Conservation (phyloP, 1,284 basidiomycete species). For the Ustilago xerochloae region DNA sequence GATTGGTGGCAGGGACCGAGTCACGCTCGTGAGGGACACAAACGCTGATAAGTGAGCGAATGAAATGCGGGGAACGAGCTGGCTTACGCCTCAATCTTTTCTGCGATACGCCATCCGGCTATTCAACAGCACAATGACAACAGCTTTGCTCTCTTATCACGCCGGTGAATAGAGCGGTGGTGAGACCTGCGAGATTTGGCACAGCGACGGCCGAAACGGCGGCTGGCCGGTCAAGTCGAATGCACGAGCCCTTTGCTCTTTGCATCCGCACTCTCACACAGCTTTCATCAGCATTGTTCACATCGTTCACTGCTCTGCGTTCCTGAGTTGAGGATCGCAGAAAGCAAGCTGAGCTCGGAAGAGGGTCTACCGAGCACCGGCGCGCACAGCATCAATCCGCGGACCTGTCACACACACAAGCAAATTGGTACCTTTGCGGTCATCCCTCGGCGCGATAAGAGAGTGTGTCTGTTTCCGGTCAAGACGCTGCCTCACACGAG, state of each 20-base stretch:
- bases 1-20: slow-evolving; percentile 5
- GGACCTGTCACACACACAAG: neutral
- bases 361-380: slow-evolving; percentile 10
- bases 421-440: slow-evolving; percentile 15
- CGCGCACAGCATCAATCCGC: slow-evolving; percentile 11
- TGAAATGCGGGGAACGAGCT: slow-evolving; percentile 7
- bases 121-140: neutral
- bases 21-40: slow-evolving; percentile 1
- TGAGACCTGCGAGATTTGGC: no score
- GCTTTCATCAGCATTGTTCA: no score
- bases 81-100: neutral
- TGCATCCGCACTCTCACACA: neutral
- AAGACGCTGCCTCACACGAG: slow-evolving; percentile 1
- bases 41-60: slow-evolving; percentile 4
- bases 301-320: no score
- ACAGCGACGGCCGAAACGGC: slow-evolving; percentile 4
- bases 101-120: neutral
- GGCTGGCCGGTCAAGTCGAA: slow-evolving; percentile 1
- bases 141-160: neutral
- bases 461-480: no score
- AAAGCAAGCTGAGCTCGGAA: slow-evolving; percentile 16
- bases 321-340: no score
- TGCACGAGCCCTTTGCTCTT: neutral
- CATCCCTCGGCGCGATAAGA: slow-evolving; percentile 2
- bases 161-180: neutral